Conservation (phyloP, 169 alveolate species). For the Eimeria mitis region DNA sequence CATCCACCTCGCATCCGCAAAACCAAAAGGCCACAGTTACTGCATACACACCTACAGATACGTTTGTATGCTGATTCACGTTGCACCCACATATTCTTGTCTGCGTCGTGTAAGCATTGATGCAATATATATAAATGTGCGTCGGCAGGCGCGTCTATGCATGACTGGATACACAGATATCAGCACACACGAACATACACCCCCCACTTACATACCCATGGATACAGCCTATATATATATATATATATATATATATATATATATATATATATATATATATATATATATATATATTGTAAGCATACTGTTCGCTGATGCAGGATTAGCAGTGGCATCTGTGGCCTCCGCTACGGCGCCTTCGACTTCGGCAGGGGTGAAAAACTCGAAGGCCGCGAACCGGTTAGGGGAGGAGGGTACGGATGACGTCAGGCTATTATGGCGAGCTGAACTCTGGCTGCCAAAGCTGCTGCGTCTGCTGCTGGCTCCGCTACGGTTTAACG, state of each 20-base stretch:
- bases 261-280: no score
- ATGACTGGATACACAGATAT: background rate
- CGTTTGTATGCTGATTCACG: background rate
- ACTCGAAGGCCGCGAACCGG: slow-evolving; percentile 37
- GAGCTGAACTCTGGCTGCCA: slow-evolving; percentile 14
- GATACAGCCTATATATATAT: background rate
- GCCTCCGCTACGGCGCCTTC: slow-evolving; percentile 30
- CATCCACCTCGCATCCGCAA: background rate
- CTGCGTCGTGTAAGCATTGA: background rate
- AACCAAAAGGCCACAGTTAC: background rate
- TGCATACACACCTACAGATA: background rate
- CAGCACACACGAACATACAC: background rate
- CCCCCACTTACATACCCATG: background rate
- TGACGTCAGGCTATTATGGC: background rate
- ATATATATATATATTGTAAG: no score
- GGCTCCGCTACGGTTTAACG: background rate
- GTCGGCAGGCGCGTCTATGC: background rate
- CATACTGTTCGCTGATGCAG: background rate
- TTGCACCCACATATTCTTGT: background rate
- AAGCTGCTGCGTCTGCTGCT: slow-evolving; percentile 55
- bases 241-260: no score
- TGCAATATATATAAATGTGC: background rate
- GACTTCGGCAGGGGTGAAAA: slow-evolving; percentile 38
- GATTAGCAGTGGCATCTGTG: background rate
- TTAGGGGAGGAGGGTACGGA: background rate